Percentiles rank a stretch among this genome's conserved stretches.
These are phyloP conservation scores for Lactarius trivialis DNA, from an alignment of 768 basidiomycete species.

Conservation along the genomic window DNA sequence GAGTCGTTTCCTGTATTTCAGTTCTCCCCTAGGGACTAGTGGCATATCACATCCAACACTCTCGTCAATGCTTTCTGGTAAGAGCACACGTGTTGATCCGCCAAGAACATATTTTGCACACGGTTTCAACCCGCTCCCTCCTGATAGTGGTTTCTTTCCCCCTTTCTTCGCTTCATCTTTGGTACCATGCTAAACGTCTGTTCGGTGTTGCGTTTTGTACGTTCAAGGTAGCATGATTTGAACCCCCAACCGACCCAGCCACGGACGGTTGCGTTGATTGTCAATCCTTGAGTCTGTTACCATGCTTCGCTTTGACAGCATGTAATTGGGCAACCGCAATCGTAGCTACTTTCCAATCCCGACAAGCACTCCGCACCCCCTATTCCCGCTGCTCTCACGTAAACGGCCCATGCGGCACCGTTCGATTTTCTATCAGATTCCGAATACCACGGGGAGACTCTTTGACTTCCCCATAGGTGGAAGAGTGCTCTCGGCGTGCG, in stretches of 20 bases:
- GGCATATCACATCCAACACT: not conserved
- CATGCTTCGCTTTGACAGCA: not conserved
- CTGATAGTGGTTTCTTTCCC: not conserved
- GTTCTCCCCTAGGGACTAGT: not conserved
- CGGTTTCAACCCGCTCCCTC: not conserved
- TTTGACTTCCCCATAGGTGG: not conserved
- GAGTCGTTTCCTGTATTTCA: constrained; percentile 15
- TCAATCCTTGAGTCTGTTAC: not conserved
- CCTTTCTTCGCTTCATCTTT: not conserved
- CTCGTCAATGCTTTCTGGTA: not conserved
- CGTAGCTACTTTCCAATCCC: not conserved
- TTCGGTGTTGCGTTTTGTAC: not conserved
- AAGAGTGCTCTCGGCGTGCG: not conserved
- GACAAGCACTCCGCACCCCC: not conserved
- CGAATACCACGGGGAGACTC: not conserved
- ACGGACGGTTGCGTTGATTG: not conserved
- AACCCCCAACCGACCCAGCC: not conserved
- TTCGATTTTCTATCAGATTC: not conserved
- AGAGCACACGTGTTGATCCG: constrained; percentile 4
- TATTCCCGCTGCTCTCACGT: not conserved
- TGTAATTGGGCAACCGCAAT: not conserved
- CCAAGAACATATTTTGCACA: not conserved
- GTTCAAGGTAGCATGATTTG: not conserved
- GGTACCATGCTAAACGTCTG: not conserved
- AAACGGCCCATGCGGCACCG: not conserved